Evolutionary conservation across 805 yeast genomes (phyloP), one percentile per base, ranked within the genome.

Genomic region (Zygosaccharomyces lentus): DNA sequence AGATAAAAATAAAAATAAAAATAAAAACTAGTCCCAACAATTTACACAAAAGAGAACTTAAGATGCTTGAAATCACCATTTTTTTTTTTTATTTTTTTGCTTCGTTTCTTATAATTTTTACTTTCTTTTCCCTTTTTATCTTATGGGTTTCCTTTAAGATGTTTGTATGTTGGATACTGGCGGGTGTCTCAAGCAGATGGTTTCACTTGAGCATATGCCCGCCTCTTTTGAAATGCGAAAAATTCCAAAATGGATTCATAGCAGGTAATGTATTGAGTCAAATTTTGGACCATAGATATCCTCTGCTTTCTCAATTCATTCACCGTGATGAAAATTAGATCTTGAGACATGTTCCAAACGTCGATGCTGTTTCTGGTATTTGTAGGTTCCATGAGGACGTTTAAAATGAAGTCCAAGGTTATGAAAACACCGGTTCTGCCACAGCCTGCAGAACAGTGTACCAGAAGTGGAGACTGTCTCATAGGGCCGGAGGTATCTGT

Each of bases 381-480:
- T 63, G 53, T 68, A 54, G 34, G 74, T 48, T 55, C 71, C n/a
- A 47, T 52, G 5, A 65, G 49, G 7, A 65, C 45, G 41, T 64
- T 66, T 45, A 70, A 55, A 4, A 72, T 41, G 45, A 68, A 74
- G 57, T 87, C 93, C 32, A 84, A 65, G 0, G 88, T 77, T 41
- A 87, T 78, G 56, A 81, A 85, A 0, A 96, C 88, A 0, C 99
- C 98, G 0, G 98, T 87, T 47, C 99, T 73, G 6, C 99, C 99
- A 56, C 95, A 90, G 0, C 99, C 99, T 0, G 99, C 98, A 3
- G 96, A 87, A 59, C 99, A 91, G 64, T 93, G 98, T 9, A 83
- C 84, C 41, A 87, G 61, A 4, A 82, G 67, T 12, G 91, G 89
- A 1, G 61, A 46, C 8, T 48, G 46, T 15, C 55, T 54, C 4